A percentile compares a stretch with the other conserved stretches of the same genome.
Conservation (phyloP, 2,329 filamentous ascomycete genomes). For the Dactylellina cionopaga region DNA sequence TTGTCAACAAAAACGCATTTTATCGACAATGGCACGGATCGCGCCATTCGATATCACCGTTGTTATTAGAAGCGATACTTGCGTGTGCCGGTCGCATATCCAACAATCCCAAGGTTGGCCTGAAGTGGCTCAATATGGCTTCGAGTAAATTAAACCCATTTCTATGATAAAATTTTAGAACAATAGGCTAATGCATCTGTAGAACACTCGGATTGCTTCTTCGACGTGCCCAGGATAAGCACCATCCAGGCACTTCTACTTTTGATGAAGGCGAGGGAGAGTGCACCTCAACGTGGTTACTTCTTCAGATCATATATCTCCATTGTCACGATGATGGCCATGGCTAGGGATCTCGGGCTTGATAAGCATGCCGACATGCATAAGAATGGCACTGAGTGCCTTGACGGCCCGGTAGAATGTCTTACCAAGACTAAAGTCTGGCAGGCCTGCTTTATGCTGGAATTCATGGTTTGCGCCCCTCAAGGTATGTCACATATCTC, state of each 20-base stretch:
- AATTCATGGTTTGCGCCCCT: constrained; percentile 91
- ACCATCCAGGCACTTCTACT: constrained; percentile 91
- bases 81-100: constrained; percentile 85
- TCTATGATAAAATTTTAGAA: background rate
- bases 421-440: constrained; percentile 85
- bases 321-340: constrained; percentile 87
- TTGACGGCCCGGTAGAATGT: constrained; percentile 77
- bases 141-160: constrained; percentile 70
- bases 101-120: constrained; percentile 83
- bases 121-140: constrained; percentile 91
- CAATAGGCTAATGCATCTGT: constrained; percentile 28
- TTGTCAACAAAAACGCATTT: constrained; percentile 82
- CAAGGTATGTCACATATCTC: constrained; percentile 72
- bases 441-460: constrained; percentile 86
- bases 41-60: constrained; percentile 83
- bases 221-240: constrained; percentile 88
- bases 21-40: constrained; percentile 90
- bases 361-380: constrained; percentile 87
- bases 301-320: constrained; percentile 98
- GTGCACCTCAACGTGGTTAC: constrained; percentile 90
- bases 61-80: constrained; percentile 89
- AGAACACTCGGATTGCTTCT: constrained; percentile 93
- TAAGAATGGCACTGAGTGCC: constrained; percentile 75
- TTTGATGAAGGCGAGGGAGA: constrained; percentile 88
- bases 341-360: constrained; percentile 89